Evolutionary conservation across 2,329 filamentous ascomycete species (phyloP), one percentile per base, ranked within the genome.

Genomic region (Penicillium frequentans): DNA sequence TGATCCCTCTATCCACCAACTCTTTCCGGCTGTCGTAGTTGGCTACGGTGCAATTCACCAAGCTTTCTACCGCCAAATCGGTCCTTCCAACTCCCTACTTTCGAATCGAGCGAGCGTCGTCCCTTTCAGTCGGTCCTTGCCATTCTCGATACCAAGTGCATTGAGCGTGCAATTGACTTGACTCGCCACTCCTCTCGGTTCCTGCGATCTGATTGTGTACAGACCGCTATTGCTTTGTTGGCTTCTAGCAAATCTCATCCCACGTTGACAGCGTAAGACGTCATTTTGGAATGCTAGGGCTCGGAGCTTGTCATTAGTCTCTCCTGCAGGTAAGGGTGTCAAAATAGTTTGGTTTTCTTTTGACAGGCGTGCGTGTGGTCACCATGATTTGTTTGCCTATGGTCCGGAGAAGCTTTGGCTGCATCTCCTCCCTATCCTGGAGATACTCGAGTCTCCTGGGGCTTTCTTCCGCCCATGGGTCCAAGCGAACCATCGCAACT

Each of bases 201-300:
- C 23, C 37, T 37, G 45, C 49, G 46, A 50, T 27, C 51, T 58
- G 39, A 47, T 54, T 37, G 48, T 52, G 45, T n/a, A 44, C 42
- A 21, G 24, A 44, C 43, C 50, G 42, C 57, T 57, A 58, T 51
- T 54, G 59, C 52, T 65, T 61, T 45, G 49, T 51, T 59, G 62
- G 57, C 58, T 51, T 58, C 49, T 53, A 54, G 59, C 61, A 61
- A 61, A 43, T 54, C 60, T 59, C 63, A 64, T 66, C 57, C 61
- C 63, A 63, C 63, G 49, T 64, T 57, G 60, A 64, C 55, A 58
- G 45, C 52, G 24, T 58, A 62, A 62, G 64, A 66, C 64, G 60
- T 67, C 60, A 64, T 66, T 62, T 63, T 67, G 64, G 64, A 62
- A 67, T 67, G 64, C 62, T 59, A 61, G 60, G 58, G 45, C 54